Percentiles rank a stretch among this genome's conserved stretches.
Evolutionary conservation across 768 basidiomycete species (phyloP).

Genomic region (Lactarius tabidus): DNA sequence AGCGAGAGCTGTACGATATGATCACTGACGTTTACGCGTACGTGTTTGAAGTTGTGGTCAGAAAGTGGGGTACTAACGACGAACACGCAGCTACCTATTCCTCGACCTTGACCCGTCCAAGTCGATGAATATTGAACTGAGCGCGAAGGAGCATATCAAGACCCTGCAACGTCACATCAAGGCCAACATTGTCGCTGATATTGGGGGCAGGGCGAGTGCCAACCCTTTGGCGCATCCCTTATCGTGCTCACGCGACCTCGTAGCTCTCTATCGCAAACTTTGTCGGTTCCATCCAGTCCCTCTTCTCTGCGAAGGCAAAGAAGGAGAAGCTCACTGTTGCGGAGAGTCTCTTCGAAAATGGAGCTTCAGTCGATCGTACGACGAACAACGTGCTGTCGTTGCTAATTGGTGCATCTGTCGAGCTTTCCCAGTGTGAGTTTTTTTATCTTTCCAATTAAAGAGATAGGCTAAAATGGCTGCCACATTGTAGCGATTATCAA

Average conservation of each 20-base stretch:
- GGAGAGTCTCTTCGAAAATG: constrained; percentile 54
- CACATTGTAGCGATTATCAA: constrained; percentile 53
- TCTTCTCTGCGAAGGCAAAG: constrained; percentile 47
- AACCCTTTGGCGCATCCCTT: not conserved
- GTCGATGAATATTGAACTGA: constrained; percentile 50
- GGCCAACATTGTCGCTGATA: constrained; percentile 39
- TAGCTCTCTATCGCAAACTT: constrained; percentile 39
- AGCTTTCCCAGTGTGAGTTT: constrained; percentile 60
- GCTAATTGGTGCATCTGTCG: constrained; percentile 61
- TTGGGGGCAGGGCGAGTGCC: constrained; percentile 41
- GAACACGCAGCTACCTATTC: constrained; percentile 66
- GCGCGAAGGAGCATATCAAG: constrained; percentile 49
- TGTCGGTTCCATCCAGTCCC: constrained; percentile 41
- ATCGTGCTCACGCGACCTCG: not conserved
- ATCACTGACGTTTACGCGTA: constrained; percentile 71
- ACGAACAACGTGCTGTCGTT: constrained; percentile 70
- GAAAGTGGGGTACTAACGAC: not conserved
- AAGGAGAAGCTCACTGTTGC: constrained; percentile 42
- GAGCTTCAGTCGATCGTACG: constrained; percentile 54
- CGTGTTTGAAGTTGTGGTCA: constrained; percentile 27
- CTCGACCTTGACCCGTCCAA: constrained; percentile 61
- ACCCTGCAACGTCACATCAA: constrained; percentile 57
- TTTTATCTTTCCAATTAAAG: not conserved
- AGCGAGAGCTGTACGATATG: constrained; percentile 56
- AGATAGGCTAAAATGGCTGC: not conserved